Evolutionary conservation across 257 asterid species (phyloP).

Genomic region (Henckelia pumila): DNA sequence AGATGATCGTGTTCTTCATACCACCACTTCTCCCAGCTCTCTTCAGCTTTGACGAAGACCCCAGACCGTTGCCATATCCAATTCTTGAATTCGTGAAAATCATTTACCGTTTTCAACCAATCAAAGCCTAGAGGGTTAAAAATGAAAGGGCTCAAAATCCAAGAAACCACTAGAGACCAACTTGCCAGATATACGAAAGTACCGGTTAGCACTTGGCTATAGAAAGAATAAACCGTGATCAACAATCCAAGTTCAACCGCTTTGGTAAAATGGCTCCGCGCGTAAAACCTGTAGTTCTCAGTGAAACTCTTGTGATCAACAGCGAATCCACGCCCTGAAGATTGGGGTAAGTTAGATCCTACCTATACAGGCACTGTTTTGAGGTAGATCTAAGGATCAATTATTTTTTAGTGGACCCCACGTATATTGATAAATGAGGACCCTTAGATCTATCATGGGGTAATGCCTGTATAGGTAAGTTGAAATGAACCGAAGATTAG

Average conservation of each 20-base stretch:
- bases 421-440: too few relatives aligned
- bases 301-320: slow-evolving; percentile 93
- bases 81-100: slow-evolving; percentile 83
- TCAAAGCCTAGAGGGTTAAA: slow-evolving; percentile 97
- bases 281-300: slow-evolving; percentile 82
- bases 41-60: slow-evolving; percentile 83
- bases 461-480: too few relatives aligned
- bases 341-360: too few relatives aligned
- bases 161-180: slow-evolving; percentile 93
- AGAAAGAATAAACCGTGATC: slow-evolving; percentile 78
- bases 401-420: too few relatives aligned
- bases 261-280: slow-evolving; percentile 94
- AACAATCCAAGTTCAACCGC: slow-evolving; percentile 93
- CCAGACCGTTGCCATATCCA: slow-evolving; percentile 95
- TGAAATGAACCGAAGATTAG: slow-evolving; percentile 95
- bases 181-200: slow-evolving; percentile 87
- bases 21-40: slow-evolving; percentile 99
- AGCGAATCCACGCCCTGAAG: too few relatives aligned
- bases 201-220: slow-evolving; percentile 80
- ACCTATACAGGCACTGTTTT: too few relatives aligned
- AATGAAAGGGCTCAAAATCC: slow-evolving; percentile 89
- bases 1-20: slow-evolving; percentile 93
- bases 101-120: slow-evolving; percentile 94
- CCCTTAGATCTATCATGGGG: too few relatives aligned
- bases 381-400: too few relatives aligned